Base-by-base conservation (phyloP, 352 stramenopile species). In the Phytophthora multivora region DNA sequence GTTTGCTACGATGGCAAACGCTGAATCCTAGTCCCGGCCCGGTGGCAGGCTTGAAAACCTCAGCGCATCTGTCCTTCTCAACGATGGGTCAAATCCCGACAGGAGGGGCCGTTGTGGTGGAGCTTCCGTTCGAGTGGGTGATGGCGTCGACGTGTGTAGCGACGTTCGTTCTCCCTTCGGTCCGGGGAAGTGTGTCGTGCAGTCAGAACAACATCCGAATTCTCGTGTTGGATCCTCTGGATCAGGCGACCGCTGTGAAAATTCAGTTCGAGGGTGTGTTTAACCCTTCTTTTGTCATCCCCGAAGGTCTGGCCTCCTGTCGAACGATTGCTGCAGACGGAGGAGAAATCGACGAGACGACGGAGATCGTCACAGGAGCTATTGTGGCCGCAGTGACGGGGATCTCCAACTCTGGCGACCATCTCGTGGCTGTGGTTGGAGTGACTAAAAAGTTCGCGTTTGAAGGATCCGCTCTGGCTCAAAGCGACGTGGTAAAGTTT, bases 401-500 rank as follows among this genome's bases (percentile, higher is more conserved):
- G n/a, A 74, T 89, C 26, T 38, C 38, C 0, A 86, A 66, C 52
- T 26, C 55, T 5, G 78, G 76, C 1, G 76, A 91, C 39, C 61
- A 59, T 28, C 69, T 85, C 11, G 75, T 82, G 2, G 78, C 82
- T 2, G 72, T 91, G 3, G 74, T 75, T 15, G 78, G 74, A 10
- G 67, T 85, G 5, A 28, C 38, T 5, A 91, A 89, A 45, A 54
- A 6, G 7, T 89, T 91, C 49, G 12, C 21, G 1, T 88, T 89
- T 36, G 51, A 83, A 25, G 82, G 82, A 18, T 67, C 63, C 19
- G 61, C 65, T 21, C 50, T 89, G 10, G 61, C 57, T 8, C 13
- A 43, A n/a, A 56, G 54, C 6, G 82, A 91, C 33, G 56, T 84
- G 0, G 47, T 91, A 16, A 91, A 91, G 25, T 91, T 89, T 28